A percentile compares a stretch with the other conserved stretches of the same genome.
Evolutionary conservation across 2,329 filamentous ascomycete genomes (phyloP).

Genomic region (Aureobasidium sp.): DNA sequence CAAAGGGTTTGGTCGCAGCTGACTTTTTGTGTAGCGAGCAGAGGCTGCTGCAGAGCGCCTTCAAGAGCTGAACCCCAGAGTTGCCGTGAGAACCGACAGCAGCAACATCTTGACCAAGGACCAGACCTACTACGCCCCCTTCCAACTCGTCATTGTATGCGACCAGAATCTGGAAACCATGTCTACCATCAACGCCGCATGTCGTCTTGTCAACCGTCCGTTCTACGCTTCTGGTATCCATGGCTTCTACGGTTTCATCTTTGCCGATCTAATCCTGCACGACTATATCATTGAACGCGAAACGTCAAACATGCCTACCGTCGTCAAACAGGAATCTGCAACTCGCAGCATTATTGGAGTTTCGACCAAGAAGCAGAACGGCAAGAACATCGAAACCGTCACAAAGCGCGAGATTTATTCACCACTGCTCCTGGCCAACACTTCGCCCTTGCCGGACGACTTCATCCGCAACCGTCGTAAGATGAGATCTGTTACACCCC

Average conservation of each 20-base stretch:
- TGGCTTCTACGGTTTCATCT: conserved; percentile 91
- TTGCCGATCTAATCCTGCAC: conserved; percentile 85
- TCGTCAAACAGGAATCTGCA: conserved; percentile 55
- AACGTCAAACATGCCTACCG: conserved; percentile 62
- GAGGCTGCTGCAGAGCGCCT: conserved; percentile 71
- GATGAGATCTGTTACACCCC: conserved; percentile 67
- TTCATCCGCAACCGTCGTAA: conserved; percentile 63
- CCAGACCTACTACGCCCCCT: conserved; percentile 67
- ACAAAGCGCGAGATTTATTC: conserved; percentile 89
- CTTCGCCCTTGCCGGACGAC: conserved; percentile 61
- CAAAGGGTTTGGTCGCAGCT: background rate
- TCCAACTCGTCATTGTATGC: conserved; percentile 83
- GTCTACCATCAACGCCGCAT: conserved; percentile 76
- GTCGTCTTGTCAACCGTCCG: conserved; percentile 66
- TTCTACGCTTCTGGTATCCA: conserved; percentile 88
- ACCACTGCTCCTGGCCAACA: conserved; percentile 78
- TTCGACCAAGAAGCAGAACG: conserved; percentile 57
- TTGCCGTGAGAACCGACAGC: conserved; percentile 63
- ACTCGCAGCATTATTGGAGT: conserved; percentile 71
- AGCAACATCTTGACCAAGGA: conserved; percentile 60
- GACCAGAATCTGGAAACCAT: conserved; percentile 72
- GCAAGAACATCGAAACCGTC: conserved; percentile 73
- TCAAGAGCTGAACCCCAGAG: conserved; percentile 81
- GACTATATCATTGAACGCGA: conserved; percentile 84
- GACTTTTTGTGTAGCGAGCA: conserved; percentile 53